phyloP scores from a whole-genome alignment of 2,329 filamentous ascomycete genomes.

The Corinectria fuckeliana region DNA sequence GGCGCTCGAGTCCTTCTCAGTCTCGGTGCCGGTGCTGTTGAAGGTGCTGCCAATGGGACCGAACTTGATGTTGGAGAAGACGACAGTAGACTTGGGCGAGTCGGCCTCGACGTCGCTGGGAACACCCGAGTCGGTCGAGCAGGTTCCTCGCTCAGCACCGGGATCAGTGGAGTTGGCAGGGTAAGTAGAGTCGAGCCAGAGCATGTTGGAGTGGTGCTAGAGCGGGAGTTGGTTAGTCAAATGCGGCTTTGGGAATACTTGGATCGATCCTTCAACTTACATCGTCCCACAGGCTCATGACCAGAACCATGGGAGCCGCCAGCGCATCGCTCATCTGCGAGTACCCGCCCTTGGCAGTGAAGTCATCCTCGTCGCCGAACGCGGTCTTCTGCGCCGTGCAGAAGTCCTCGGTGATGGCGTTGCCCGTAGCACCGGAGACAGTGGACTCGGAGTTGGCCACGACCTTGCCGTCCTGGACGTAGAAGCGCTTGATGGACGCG shows the following conservation, averaged over 20 bases:
- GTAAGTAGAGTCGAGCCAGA: constrained; percentile 74
- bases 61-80: constrained; percentile 65
- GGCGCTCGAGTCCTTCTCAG: not conserved
- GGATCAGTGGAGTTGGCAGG: constrained; percentile 54
- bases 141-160: constrained; percentile 61
- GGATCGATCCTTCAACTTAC: constrained; percentile 27
- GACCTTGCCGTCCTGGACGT: constrained; percentile 66
- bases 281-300: constrained; percentile 66
- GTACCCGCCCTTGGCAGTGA: constrained; percentile 62
- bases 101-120: constrained; percentile 56
- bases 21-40: constrained; percentile 18
- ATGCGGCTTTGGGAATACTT: too few species aligned
- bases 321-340: constrained; percentile 57
- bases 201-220: constrained; percentile 68
- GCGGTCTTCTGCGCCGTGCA: constrained; percentile 63
- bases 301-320: constrained; percentile 51
- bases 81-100: constrained; percentile 54
- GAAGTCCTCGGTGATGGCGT: constrained; percentile 61
- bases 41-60: constrained; percentile 61
- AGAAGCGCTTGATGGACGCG: constrained; percentile 66
- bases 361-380: constrained; percentile 62
- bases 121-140: constrained; percentile 57
- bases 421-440: constrained; percentile 47
- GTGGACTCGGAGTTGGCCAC: constrained; percentile 58
- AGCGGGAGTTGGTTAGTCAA: not conserved